These are phyloP conservation scores for Ceratocystis huliohia DNA, from an alignment of 2,329 filamentous ascomycete genomes.

Conservation along the genomic window DNA sequence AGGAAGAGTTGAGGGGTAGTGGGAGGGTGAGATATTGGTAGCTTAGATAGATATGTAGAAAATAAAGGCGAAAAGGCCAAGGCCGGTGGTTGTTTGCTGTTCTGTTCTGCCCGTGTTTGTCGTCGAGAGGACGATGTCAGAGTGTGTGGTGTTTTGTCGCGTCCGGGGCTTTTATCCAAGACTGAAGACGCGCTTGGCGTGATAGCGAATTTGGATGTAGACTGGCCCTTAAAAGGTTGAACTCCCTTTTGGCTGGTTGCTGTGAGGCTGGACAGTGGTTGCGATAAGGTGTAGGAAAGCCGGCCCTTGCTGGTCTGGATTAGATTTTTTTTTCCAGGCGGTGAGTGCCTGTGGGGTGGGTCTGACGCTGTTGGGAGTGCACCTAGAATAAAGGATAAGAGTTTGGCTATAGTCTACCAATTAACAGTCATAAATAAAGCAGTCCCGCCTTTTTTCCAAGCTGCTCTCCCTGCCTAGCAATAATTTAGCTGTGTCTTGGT, in stretches of 20 bases:
- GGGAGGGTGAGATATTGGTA: too few species aligned
- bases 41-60: neutral
- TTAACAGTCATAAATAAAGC: neutral
- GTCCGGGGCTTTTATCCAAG: neutral
- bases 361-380: neutral
- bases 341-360: neutral
- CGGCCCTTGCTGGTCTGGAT: neutral
- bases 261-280: neutral
- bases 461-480: constrained; percentile 10
- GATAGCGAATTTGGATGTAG: neutral
- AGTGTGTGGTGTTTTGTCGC: neutral
- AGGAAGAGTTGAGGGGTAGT: too few species aligned
- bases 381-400: neutral
- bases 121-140: neutral
- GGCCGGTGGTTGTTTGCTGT: neutral
- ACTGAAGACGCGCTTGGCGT: neutral
- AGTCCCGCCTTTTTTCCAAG: neutral
- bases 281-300: neutral
- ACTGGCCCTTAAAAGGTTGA: neutral
- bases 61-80: neutral
- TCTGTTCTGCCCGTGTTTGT: neutral
- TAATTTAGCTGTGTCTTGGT: neutral
- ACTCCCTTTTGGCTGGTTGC: neutral
- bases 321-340: constrained; percentile 10
- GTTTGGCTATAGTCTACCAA: neutral